Base-by-base conservation (phyloP, 1,284 basidiomycete species). In the Trichosporon coremiiforme region DNA sequence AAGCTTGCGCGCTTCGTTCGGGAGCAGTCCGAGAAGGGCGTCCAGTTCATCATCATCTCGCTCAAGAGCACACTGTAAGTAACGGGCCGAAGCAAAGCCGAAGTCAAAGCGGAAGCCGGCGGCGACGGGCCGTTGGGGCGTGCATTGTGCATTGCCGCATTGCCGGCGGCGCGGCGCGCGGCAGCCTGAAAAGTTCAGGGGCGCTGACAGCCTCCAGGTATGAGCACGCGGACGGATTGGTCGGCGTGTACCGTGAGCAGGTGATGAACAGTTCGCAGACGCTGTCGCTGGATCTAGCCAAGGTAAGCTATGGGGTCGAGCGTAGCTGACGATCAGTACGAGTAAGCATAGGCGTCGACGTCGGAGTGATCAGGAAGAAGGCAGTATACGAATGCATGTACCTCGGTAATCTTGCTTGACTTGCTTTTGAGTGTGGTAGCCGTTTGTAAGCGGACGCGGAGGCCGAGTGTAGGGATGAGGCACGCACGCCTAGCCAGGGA, bases 21-120 rank as follows among this genome's bases (percentile, higher is more conserved):
- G 2, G 85, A 87, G n/a, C 92, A 94, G 75, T 89, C 93, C 1
- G 77, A 77, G 53, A 76, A 78, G 68, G 65, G 75, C 9, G 95
- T 98, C 86, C 95, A 98, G 81, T 98, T 98, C 83, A 90, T 99
- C 73, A 96, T 98, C 73, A 99, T 99, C 85, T 95, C 94, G 79
- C 86, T 98, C 80, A 98, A 82, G 76, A 77, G 75, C 62, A 79
- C 80, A 2, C 67, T 82, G 79, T 82, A 64, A 76, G 78, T 29
- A 7, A 10, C 25, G 12, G 53, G 53, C 22, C 53, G 22, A 63
- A 12, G 57, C 41, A 22, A 29, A 33, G 33, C 33, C 33, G 33
- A 33, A 33, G 33, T n/a, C 33, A 33, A 15, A 45, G 20, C 47
- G 12, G 9, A 41, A 0, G 36, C 53, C 53, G 53, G 53, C 53